Evolutionary conservation across 2,329 filamentous ascomycete species (phyloP), one percentile per base, ranked within the genome.

Genomic region (Colletotrichum plurivorum): DNA sequence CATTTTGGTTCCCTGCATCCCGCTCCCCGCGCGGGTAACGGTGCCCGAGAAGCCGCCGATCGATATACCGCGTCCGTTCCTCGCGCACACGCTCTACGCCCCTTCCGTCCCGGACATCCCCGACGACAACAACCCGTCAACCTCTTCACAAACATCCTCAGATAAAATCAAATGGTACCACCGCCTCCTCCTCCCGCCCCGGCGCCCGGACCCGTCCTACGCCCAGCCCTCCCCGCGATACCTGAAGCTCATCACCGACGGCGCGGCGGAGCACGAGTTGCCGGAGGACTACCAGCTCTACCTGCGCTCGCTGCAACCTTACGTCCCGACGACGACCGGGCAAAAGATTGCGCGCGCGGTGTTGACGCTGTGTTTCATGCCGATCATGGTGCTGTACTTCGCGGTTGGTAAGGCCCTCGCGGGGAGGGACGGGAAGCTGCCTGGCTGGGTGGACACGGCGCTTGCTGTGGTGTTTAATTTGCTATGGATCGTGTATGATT

Each of bases 161-260:
- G 76, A 25, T 4, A 25, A 25, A n/a, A 81, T 81, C 8, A 78
- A 74, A n/a, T 85, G 84, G 84, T 82, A 83, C 78, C 74, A 78
- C 58, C 84, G 85, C 45, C 80, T 90, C 25, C 76, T 84, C 7
- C 73, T 78, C 2, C 81, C 80, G 3, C 78, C 79, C 3, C 79
- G 84, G 27, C 89, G 94, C 6, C 90, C 91, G 0, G 86, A 92
- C 61, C 86, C 90, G 1, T 86, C 86, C 66, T 94, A 95, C 75
- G 93, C 94, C 0, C 94, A 98, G 80, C 88, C 96, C 0, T 97
- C 94, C 2, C 85, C 89, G 51, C 90, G 96, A 13, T 98, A 99
- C 78, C 83, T 98, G 25, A 91, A 92, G 70, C 86, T 98, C 58
- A 88, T 99, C 73, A 89, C 87, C 15, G 88, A 92, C 72, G 96